Percentiles rank a stretch among this genome's conserved stretches.
Conservation (phyloP, 495 filamentous ascomycete genomes). For the Aspergillus conjunctus region DNA sequence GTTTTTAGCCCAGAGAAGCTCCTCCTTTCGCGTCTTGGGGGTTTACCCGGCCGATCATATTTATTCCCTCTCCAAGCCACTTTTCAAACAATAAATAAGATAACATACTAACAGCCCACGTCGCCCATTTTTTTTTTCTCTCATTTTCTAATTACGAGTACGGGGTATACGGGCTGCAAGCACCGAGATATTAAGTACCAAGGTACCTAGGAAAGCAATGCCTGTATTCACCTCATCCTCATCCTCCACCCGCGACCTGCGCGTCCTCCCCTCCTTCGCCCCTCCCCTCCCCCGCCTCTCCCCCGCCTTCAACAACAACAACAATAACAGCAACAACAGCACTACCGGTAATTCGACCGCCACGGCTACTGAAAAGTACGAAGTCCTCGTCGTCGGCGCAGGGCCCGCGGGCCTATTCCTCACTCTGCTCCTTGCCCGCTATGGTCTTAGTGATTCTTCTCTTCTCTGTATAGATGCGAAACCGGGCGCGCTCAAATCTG, state of each 20-base stretch:
- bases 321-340: neutral
- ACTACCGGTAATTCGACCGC: neutral
- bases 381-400: conserved; percentile 49
- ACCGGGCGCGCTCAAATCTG: conserved; percentile 44
- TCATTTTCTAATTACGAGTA: too few relatives aligned
- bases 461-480: conserved; percentile 53
- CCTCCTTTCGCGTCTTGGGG: neutral
- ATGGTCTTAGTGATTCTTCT: conserved; percentile 46
- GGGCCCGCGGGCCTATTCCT: conserved; percentile 55
- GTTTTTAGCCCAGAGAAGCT: too few relatives aligned
- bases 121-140: neutral
- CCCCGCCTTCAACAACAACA: conserved; percentile 18
- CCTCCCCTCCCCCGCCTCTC: conserved; percentile 44
- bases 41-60: neutral
- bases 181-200: too few relatives aligned
- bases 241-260: conserved; percentile 40
- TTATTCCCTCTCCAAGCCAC: neutral
- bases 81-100: neutral
- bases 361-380: conserved; percentile 33
- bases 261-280: conserved; percentile 45
- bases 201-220: too few relatives aligned
- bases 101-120: too few relatives aligned
- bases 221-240: conserved; percentile 50
- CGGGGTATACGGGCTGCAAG: too few relatives aligned
- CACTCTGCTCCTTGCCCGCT: conserved; percentile 48